Evolutionary conservation across 2,329 filamentous ascomycete species (phyloP).

Genomic region (Penicillium hesseltinei): DNA sequence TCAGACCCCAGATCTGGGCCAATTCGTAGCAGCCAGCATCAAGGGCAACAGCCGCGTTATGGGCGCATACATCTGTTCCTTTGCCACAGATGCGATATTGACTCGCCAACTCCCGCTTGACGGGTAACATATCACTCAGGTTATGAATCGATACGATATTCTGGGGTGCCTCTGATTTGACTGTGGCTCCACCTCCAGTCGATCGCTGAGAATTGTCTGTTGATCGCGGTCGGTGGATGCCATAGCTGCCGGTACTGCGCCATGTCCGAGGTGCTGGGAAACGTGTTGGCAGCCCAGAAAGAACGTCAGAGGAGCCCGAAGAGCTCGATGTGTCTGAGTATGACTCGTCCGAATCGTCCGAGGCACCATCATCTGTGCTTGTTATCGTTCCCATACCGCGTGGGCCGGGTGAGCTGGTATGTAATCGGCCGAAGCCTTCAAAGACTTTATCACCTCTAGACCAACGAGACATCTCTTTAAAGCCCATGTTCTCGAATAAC

Average conservation of each 20-base stretch:
- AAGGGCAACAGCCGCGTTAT: constrained; percentile 77
- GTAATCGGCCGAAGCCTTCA: constrained; percentile 62
- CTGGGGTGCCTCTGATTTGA: constrained; percentile 50
- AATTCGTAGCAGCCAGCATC: constrained; percentile 69
- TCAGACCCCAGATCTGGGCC: constrained; percentile 78
- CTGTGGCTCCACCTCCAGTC: constrained; percentile 58
- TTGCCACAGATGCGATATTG: constrained; percentile 83
- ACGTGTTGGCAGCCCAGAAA: constrained; percentile 47
- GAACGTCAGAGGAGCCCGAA: constrained; percentile 45
- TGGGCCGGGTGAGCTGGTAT: constrained; percentile 51
- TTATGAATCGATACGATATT: constrained; percentile 74
- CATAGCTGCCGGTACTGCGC: constrained; percentile 49
- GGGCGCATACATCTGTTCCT: constrained; percentile 73
- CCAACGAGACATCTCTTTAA: constrained; percentile 49
- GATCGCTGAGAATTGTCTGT: constrained; percentile 50
- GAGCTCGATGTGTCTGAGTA: constrained; percentile 62
- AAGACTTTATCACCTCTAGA: constrained; percentile 55
- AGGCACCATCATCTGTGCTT: constrained; percentile 42
- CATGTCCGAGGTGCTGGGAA: constrained; percentile 53
- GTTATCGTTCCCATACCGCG: constrained; percentile 43
- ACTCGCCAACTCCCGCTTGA: constrained; percentile 71
- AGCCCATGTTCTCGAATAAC: constrained; percentile 49
- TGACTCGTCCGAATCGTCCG: constrained; percentile 49
- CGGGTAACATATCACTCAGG: constrained; percentile 69
- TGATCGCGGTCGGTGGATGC: constrained; percentile 57